Conservation (phyloP, 441 rosid genomes). For the Bruguiera hainesii region DNA sequence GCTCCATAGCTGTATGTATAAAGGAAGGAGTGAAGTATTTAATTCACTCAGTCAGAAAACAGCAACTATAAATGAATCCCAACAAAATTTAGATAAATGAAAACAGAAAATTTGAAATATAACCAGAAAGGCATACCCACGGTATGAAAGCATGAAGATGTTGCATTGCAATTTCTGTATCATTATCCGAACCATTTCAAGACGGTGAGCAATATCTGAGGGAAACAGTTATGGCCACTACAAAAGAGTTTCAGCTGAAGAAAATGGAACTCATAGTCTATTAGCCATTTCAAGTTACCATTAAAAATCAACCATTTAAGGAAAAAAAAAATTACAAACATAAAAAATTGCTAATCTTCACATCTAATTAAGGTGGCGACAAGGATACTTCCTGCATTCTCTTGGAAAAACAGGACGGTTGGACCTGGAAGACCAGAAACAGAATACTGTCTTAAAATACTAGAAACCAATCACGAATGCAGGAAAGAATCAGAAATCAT, state of each 20-base stretch:
- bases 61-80: not conserved
- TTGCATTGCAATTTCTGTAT: conserved; percentile 82
- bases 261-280: not conserved
- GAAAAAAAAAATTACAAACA: conserved; percentile 4
- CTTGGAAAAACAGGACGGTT: conserved; percentile 92
- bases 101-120: conserved; percentile 10
- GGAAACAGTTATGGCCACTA: conserved; percentile 47
- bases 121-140: conserved; percentile 59
- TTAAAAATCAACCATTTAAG: conserved; percentile 10
- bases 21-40: conserved; percentile 23
- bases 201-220: conserved; percentile 94
- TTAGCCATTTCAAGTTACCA: not conserved
- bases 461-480: too few relatives aligned
- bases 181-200: conserved; percentile 92
- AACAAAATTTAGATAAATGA: not conserved
- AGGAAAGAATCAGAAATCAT: not conserved
- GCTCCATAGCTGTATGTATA: conserved; percentile 66
- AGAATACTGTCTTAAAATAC: not conserved
- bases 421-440: conserved; percentile 66
- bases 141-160: conserved; percentile 97
- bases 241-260: conserved; percentile 4
- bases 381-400: conserved; percentile 99
- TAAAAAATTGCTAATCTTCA: conserved; percentile 8
- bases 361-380: conserved; percentile 8
- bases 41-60: conserved; percentile 14